Conservation (phyloP, 257 asterid genomes). For the Forsythia viridissima region DNA sequence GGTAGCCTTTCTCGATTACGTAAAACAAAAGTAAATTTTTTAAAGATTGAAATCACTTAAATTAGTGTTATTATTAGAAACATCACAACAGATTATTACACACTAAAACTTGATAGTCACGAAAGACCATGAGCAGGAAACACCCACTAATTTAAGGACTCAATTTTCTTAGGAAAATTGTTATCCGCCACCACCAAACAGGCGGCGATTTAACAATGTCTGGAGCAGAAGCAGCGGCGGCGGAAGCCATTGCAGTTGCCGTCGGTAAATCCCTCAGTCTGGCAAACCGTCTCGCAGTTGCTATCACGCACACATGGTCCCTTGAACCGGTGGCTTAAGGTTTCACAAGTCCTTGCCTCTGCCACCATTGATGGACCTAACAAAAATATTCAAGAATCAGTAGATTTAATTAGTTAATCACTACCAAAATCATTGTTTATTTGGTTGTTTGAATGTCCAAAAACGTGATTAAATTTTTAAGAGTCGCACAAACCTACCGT, state of each 20-base stretch:
- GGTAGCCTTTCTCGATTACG: too few relatives aligned
- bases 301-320: slow-evolving; percentile 40
- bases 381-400: background rate
- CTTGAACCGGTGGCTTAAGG: slow-evolving; percentile 39
- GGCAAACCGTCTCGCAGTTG: slow-evolving; percentile 50
- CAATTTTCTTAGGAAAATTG: background rate
- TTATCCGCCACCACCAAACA: background rate
- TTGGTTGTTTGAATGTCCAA: too few relatives aligned
- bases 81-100: background rate
- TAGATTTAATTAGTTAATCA: background rate
- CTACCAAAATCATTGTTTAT: background rate
- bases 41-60: background rate
- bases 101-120: background rate
- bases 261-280: slow-evolving; percentile 44
- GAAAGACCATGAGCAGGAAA: background rate
- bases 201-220: slow-evolving; percentile 29
- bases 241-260: slow-evolving; percentile 54
- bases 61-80: background rate
- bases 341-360: slow-evolving; percentile 49
- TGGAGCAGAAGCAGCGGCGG: slow-evolving; percentile 56
- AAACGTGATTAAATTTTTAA: too few relatives aligned
- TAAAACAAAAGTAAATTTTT: background rate
- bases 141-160: background rate
- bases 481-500: too few relatives aligned
- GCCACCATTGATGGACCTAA: slow-evolving; percentile 39